Conservation (phyloP, 257 asterid genomes). For the Nicotiana knightiana region DNA sequence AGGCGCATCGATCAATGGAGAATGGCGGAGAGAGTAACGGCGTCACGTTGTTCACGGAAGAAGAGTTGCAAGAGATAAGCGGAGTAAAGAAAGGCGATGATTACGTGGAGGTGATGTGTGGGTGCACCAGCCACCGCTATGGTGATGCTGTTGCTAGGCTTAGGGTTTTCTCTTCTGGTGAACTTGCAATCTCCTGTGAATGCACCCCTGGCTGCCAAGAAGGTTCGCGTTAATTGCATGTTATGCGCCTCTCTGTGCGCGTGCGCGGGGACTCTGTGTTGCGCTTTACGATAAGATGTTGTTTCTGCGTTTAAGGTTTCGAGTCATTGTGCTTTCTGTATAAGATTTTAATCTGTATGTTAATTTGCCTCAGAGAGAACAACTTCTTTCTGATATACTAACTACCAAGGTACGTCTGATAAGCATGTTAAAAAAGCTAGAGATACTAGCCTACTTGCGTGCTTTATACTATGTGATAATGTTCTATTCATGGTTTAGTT, state of each 20-base stretch:
- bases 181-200: slow-evolving; percentile 49
- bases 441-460: neutral
- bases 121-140: slow-evolving; percentile 56
- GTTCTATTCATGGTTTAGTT: neutral
- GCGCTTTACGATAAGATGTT: too few species aligned
- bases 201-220: slow-evolving; percentile 56
- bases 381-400: neutral
- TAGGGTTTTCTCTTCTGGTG: slow-evolving; percentile 53
- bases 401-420: neutral
- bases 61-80: slow-evolving; percentile 35
- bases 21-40: slow-evolving; percentile 13
- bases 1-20: slow-evolving; percentile 4
- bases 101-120: slow-evolving; percentile 55
- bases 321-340: neutral
- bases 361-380: slow-evolving; percentile 22
- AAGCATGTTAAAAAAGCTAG: neutral
- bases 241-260: neutral
- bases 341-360: slow-evolving; percentile 19
- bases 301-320: neutral
- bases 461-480: neutral
- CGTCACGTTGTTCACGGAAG: slow-evolving; percentile 29
- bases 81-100: slow-evolving; percentile 37
- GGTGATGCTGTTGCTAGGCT: slow-evolving; percentile 62
- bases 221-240: slow-evolving; percentile 36
- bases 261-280: slow-evolving; percentile 7